Conservation (phyloP, 2,329 filamentous ascomycete genomes). For the Hawksworthiomyces lignivorus region DNA sequence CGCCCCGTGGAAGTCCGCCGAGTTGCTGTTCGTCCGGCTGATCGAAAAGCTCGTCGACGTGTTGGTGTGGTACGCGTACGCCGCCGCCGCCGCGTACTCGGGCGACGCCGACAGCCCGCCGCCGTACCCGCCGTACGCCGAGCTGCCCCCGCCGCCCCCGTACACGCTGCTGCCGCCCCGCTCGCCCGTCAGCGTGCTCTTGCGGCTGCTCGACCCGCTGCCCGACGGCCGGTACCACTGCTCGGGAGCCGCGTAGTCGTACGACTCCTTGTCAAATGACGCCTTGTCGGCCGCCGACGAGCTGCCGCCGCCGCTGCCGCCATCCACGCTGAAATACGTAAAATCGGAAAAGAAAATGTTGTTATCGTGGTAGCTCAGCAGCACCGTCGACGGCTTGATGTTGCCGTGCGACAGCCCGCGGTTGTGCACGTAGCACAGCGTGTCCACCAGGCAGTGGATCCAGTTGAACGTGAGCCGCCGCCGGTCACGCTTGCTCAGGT, state of each 20-base stretch:
- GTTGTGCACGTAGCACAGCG: constrained; percentile 59
- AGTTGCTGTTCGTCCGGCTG: constrained; percentile 20
- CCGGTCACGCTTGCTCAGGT: constrained; percentile 51
- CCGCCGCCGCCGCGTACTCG: constrained; percentile 16
- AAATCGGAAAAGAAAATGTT: constrained; percentile 62
- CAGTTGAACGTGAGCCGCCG: constrained; percentile 59
- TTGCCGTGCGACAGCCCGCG: constrained; percentile 57
- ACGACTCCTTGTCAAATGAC: constrained; percentile 58
- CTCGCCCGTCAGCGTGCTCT: constrained; percentile 27
- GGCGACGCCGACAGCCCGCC: constrained; percentile 27
- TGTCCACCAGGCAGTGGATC: constrained; percentile 66
- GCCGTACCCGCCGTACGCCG: constrained; percentile 17
- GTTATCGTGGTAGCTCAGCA: constrained; percentile 47
- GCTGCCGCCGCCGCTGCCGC: constrained; percentile 25
- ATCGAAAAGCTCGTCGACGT: constrained; percentile 30
- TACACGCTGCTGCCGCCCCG: constrained; percentile 6
- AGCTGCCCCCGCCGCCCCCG: constrained; percentile 28
- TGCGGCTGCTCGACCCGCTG: background rate
- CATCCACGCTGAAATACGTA: constrained; percentile 37
- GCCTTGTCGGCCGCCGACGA: constrained; percentile 27
- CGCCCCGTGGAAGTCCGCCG: background rate
- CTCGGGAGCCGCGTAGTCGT: constrained; percentile 68
- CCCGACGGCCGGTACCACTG: constrained; percentile 40
- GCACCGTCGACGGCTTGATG: constrained; percentile 63
- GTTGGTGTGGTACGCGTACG: constrained; percentile 1